Evolutionary conservation across 805 yeast species (phyloP).

Genomic region (Lipomyces chichibuensis): DNA sequence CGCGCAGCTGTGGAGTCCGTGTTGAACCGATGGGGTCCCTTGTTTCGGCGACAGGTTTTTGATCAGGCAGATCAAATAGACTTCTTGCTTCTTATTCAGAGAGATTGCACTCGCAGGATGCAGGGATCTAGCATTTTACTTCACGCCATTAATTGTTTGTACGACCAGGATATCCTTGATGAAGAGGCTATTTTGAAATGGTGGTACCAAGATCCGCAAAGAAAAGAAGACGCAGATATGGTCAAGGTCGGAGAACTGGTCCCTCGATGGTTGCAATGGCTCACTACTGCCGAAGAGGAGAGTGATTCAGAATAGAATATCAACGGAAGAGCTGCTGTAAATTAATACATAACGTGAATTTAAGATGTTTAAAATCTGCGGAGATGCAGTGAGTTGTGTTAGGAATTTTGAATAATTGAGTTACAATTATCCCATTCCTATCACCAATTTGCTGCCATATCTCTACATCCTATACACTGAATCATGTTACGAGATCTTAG

Average conservation of each 20-base stretch:
- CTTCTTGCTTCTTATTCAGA: constrained; percentile 55
- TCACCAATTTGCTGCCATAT: neutral
- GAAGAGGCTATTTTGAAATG: constrained; percentile 79
- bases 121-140: constrained; percentile 52
- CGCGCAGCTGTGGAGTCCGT: constrained; percentile 78
- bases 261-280: constrained; percentile 82
- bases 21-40: constrained; percentile 76
- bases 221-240: constrained; percentile 48
- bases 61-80: constrained; percentile 78
- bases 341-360: neutral
- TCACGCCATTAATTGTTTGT: constrained; percentile 62
- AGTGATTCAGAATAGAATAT: constrained; percentile 54
- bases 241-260: constrained; percentile 59
- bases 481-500: neutral
- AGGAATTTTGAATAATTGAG: neutral
- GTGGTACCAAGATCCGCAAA: constrained; percentile 64
- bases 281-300: constrained; percentile 74
- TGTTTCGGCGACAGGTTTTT: constrained; percentile 84
- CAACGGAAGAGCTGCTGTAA: neutral
- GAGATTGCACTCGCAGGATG: constrained; percentile 49
- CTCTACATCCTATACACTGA: neutral
- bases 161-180: constrained; percentile 78
- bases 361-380: neutral
- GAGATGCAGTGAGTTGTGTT: no score
- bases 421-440: neutral